phyloP scores from a whole-genome alignment of 345 rosid genomes.

The Linum usitatissimum region DNA sequence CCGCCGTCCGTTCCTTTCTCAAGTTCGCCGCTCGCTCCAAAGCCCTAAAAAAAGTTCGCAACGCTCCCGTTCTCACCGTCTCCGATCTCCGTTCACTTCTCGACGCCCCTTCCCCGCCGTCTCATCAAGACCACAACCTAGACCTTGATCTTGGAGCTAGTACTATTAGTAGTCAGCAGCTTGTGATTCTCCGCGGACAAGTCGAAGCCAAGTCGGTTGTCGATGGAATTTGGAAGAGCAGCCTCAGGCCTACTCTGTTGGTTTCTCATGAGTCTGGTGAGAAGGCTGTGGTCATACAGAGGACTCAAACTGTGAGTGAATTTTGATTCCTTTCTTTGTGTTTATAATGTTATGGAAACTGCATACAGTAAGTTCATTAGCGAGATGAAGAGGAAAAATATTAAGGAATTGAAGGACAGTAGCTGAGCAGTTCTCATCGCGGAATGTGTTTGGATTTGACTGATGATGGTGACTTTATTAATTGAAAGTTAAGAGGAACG shows the following conservation, averaged over 20 bases:
- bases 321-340: background rate
- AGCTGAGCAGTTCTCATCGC: background rate
- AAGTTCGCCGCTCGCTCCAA: slow-evolving; percentile 36
- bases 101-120: slow-evolving; percentile 12
- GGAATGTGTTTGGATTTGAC: background rate
- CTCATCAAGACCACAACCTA: slow-evolving; percentile 6
- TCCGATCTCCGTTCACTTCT: slow-evolving; percentile 63
- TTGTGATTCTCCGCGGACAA: slow-evolving; percentile 56
- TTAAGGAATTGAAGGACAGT: background rate
- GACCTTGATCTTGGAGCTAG: slow-evolving; percentile 1
- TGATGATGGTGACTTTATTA: too few species aligned
- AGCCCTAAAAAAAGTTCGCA: slow-evolving; percentile 42
- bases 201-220: slow-evolving; percentile 42
- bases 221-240: slow-evolving; percentile 35
- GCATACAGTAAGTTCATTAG: background rate
- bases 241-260: slow-evolving; percentile 29
- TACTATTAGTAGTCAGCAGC: slow-evolving; percentile 7
- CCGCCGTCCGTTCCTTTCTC: slow-evolving; percentile 48
- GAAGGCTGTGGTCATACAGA: slow-evolving; percentile 69
- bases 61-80: slow-evolving; percentile 39
- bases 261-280: slow-evolving; percentile 66
- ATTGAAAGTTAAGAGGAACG: too few species aligned
- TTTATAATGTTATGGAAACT: background rate
- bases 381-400: background rate
- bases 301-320: slow-evolving; percentile 58